Evolutionary conservation across 208 protist species (phyloP).

Genomic region (Leishmania braziliensis): DNA sequence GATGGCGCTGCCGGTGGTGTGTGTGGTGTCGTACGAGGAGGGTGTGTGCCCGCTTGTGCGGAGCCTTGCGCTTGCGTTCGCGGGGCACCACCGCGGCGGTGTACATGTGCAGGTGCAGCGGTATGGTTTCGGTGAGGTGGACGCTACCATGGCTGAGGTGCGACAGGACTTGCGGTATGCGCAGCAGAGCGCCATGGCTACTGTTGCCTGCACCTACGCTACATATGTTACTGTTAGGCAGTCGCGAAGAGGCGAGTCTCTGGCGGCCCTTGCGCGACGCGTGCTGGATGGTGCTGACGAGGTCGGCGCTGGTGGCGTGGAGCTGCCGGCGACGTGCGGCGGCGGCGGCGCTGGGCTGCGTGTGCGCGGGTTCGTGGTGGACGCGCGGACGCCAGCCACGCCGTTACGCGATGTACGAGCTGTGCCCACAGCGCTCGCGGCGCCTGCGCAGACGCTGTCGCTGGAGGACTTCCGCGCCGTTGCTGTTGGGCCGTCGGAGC

Average conservation of each 20-base stretch:
- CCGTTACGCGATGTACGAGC: background rate
- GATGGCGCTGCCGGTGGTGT: conserved; percentile 50
- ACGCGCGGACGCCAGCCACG: conserved; percentile 20
- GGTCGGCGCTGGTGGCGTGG: background rate
- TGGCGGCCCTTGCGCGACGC: conserved; percentile 11
- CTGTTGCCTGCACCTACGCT: conserved; percentile 34
- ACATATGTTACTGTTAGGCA: background rate
- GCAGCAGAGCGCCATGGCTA: conserved; percentile 29
- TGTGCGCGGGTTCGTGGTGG: conserved; percentile 38
- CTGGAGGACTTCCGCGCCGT: conserved; percentile 57
- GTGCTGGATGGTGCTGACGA: background rate
- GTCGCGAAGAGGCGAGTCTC: background rate
- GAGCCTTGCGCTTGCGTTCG: conserved; percentile 46
- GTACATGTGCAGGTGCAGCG: conserved; percentile 18
- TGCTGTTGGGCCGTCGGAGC: conserved; percentile 22
- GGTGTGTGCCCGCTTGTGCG: conserved; percentile 52
- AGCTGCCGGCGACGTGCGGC: conserved; percentile 25
- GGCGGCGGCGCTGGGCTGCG: conserved; percentile 15
- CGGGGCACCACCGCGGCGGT: conserved; percentile 33
- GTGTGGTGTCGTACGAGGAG: conserved; percentile 40
- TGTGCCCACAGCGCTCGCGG: conserved; percentile 23
- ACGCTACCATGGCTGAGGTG: conserved; percentile 19
- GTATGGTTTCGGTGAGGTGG: conserved; percentile 16
- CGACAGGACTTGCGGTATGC: conserved; percentile 24
- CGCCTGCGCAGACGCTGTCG: conserved; percentile 53